Base-by-base conservation (phyloP, 2,329 filamentous ascomycete species). In the Ophiostoma perfectum region DNA sequence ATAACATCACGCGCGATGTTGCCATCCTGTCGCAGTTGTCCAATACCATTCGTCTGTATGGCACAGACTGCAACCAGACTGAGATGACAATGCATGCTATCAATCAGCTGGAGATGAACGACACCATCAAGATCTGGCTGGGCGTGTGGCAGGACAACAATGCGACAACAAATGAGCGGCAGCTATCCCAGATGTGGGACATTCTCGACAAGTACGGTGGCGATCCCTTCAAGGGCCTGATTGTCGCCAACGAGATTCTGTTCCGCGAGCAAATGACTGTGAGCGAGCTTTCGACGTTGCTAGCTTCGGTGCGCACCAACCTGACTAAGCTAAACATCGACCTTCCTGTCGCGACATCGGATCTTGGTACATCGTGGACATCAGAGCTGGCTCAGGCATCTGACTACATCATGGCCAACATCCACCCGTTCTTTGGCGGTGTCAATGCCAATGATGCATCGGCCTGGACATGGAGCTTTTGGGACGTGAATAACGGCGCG, bases 61-160 rank as follows among this genome's bases (percentile, higher is more conserved):
- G 94, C 65, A 98, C 92, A 12, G 94, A 98, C 80, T 98, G 94
- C 83, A 97, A 97, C 78, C 94, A 98, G 79, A 98, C 94, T 0
- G 86, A 97, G 78, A 95, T 98, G 90, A 86, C 96, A 0, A 81
- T 98, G 8, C 89, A 95, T 74, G 89, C 93, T 27, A 89, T 98
- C 73, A 83, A 91, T 69, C 84, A 84, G 66, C 83, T 98, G 12
- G 83, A 89, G 66, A 80, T 97, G 73, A 84, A 90, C 67, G 83
- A 86, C 68, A 81, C 81, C 1, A 87, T 96, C 81, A 96, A 96
- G 78, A 82, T 98, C 71, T 98, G 94, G 94, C 82, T 98, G 62
- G 94, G 94, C 16, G 93, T 98, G 3, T 97, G 93, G 92, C 89
- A 96, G 71, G 93, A 95, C 75, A 84, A 81, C 68, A 96, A 97